These are phyloP conservation scores for Alternaria incomplexa DNA, from an alignment of 2,329 filamentous ascomycete genomes.

Conservation along the genomic window DNA sequence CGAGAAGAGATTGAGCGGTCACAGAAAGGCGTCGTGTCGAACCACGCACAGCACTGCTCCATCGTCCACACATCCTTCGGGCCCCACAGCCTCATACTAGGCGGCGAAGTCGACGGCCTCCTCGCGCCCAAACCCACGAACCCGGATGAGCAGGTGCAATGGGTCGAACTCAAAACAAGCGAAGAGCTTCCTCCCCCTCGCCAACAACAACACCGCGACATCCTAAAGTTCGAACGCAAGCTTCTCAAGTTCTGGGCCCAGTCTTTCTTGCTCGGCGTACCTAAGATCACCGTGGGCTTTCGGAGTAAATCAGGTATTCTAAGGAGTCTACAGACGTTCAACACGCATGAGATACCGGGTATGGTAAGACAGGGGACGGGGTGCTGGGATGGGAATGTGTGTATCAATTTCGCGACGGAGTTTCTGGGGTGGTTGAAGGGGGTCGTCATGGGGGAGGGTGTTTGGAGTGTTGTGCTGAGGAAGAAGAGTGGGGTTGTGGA, in stretches of 20 bases:
- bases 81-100: slow-evolving; percentile 74
- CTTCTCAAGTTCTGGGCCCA: slow-evolving; percentile 97
- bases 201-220: slow-evolving; percentile 66
- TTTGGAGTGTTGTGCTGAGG: slow-evolving; percentile 78
- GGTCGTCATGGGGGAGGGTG: slow-evolving; percentile 69
- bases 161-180: slow-evolving; percentile 95
- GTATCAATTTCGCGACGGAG: slow-evolving; percentile 83
- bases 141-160: slow-evolving; percentile 66
- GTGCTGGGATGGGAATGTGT: slow-evolving; percentile 90
- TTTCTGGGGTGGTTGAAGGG: slow-evolving; percentile 78
- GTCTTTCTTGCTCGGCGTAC: slow-evolving; percentile 90
- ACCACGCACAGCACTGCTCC: slow-evolving; percentile 94
- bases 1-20: slow-evolving; percentile 81
- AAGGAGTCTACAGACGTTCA: slow-evolving; percentile 74
- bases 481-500: slow-evolving; percentile 71
- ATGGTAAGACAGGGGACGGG: slow-evolving; percentile 72
- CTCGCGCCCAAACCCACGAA: slow-evolving; percentile 28
- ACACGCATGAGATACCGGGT: slow-evolving; percentile 78
- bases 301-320: slow-evolving; percentile 76
- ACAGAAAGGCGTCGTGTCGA: slow-evolving; percentile 75
- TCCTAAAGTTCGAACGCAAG: slow-evolving; percentile 82
- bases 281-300: slow-evolving; percentile 90
- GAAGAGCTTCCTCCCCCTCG: slow-evolving; percentile 62
- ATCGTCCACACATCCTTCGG: slow-evolving; percentile 89
- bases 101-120: slow-evolving; percentile 90